A percentile compares a stretch with the other conserved stretches of the same genome.
Conservation (phyloP, 2,329 filamentous ascomycete species). For the Pyrenophora graminea region DNA sequence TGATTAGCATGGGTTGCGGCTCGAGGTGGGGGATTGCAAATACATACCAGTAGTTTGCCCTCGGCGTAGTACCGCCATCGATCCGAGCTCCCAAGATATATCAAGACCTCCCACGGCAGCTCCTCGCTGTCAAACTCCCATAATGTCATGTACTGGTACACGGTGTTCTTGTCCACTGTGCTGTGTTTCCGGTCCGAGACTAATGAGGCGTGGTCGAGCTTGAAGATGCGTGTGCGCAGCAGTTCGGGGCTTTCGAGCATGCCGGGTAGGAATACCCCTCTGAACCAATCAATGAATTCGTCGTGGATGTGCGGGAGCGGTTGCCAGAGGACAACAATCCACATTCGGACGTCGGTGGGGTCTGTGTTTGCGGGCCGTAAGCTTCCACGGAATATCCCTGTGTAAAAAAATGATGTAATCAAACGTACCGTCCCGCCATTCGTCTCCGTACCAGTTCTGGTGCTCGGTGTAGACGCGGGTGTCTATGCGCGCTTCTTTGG, state of each 20-base stretch:
- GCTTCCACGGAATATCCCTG: background rate
- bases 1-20: background rate
- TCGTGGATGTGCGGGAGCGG: constrained; percentile 11
- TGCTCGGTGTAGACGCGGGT: constrained; percentile 15
- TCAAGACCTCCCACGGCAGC: constrained; percentile 21
- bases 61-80: constrained; percentile 21
- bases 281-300: constrained; percentile 19
- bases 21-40: too few species aligned
- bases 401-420: background rate
- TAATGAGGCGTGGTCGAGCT: constrained; percentile 15
- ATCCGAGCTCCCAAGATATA: constrained; percentile 21
- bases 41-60: constrained; percentile 11
- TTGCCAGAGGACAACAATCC: constrained; percentile 19
- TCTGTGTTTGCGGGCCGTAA: constrained; percentile 10
- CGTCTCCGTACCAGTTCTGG: constrained; percentile 10
- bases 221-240: constrained; percentile 18
- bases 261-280: constrained; percentile 14
- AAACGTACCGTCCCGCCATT: constrained; percentile 18
- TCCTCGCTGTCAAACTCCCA: constrained; percentile 23
- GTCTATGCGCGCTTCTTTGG: constrained; percentile 11
- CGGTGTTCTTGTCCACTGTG: constrained; percentile 1
- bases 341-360: constrained; percentile 15
- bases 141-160: constrained; percentile 22
- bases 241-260: constrained; percentile 22
- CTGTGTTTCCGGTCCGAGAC: constrained; percentile 7